phyloP scores from a whole-genome alignment of 306 rosid species.

The Alnus rubra region DNA sequence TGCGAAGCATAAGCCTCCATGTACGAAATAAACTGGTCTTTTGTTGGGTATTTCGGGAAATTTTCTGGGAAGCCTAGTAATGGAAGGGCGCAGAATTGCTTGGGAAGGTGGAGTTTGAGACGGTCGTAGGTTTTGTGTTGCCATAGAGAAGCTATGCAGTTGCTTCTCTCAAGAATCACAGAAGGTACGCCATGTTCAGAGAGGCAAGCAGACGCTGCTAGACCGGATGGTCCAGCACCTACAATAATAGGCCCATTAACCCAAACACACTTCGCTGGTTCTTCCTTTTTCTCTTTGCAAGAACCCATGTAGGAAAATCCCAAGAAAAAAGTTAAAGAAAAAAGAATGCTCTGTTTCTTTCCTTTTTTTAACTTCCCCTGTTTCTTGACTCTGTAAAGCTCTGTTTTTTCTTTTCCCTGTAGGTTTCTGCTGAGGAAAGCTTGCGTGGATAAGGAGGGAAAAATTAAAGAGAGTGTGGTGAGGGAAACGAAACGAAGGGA shows the following conservation, averaged over 20 bases:
- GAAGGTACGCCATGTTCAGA: conserved; percentile 50
- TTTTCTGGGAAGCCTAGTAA: conserved; percentile 52
- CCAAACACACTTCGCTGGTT: conserved; percentile 28
- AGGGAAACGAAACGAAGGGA: background rate
- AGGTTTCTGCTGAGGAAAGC: conserved; percentile 1
- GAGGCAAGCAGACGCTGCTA: conserved; percentile 85
- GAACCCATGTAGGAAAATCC: conserved; percentile 54
- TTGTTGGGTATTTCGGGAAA: conserved; percentile 83
- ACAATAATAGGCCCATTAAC: conserved; percentile 76
- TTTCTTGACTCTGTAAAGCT: conserved; percentile 14
- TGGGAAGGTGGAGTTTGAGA: conserved; percentile 89
- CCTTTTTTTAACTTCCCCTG: conserved; percentile 16
- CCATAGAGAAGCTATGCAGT: conserved; percentile 87
- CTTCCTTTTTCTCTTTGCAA: conserved; percentile 37
- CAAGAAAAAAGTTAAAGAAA: conserved; percentile 2
- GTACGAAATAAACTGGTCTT: conserved; percentile 75
- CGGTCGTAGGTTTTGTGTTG: conserved; percentile 73
- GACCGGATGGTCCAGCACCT: conserved; percentile 97
- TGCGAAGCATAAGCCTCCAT: conserved; percentile 70
- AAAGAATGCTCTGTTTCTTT: conserved; percentile 3
- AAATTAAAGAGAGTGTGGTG: conserved; percentile 4
- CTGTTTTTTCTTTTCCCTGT: conserved; percentile 7
- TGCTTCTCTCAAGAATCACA: conserved; percentile 60
- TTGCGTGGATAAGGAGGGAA: conserved; percentile 8
- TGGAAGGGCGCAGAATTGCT: conserved; percentile 78